Conservation (phyloP, 352 stramenopile species). For the Phytophthora hybrid region DNA sequence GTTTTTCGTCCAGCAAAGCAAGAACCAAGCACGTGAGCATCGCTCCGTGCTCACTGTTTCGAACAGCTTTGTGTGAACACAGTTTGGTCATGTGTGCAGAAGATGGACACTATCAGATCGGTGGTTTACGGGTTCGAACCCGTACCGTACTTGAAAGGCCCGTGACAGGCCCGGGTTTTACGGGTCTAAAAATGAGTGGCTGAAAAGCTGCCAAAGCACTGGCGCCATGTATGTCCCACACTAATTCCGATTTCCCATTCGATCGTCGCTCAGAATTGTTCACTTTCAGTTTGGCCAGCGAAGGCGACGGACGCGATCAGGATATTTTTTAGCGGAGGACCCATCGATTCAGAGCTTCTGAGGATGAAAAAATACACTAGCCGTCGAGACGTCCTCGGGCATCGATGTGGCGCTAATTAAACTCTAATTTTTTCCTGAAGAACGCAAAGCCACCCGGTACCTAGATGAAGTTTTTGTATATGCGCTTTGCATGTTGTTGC, state of each 20-base stretch:
- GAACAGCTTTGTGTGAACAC: too few species aligned
- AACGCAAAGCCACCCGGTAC: conserved; percentile 27
- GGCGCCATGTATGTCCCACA: too few species aligned
- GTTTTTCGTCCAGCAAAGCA: too few species aligned
- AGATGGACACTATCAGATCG: conserved; percentile 3
- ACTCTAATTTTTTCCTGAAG: conserved; percentile 92
- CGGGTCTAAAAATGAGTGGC: conserved; percentile 30
- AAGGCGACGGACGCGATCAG: background rate
- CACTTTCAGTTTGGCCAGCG: conserved; percentile 30
- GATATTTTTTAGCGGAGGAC: background rate
- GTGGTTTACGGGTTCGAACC: conserved; percentile 20
- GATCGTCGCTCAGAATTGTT: background rate
- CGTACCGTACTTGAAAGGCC: conserved; percentile 15
- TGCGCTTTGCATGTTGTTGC: conserved; percentile 26
- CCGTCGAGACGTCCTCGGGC: conserved; percentile 42
- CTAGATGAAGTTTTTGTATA: background rate
- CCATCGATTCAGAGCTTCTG: conserved; percentile 40
- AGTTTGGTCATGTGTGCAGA: too few species aligned
- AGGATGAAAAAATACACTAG: conserved; percentile 84
- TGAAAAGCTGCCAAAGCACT: too few species aligned
- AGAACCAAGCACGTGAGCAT: too few species aligned
- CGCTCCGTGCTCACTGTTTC: too few species aligned
- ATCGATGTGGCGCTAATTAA: conserved; percentile 61
- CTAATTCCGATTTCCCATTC: too few species aligned
- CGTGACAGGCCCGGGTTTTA: background rate